These are phyloP conservation scores for Rhodotorula kratochvilovae DNA, from an alignment of 768 basidiomycete species.

Conservation along the genomic window DNA sequence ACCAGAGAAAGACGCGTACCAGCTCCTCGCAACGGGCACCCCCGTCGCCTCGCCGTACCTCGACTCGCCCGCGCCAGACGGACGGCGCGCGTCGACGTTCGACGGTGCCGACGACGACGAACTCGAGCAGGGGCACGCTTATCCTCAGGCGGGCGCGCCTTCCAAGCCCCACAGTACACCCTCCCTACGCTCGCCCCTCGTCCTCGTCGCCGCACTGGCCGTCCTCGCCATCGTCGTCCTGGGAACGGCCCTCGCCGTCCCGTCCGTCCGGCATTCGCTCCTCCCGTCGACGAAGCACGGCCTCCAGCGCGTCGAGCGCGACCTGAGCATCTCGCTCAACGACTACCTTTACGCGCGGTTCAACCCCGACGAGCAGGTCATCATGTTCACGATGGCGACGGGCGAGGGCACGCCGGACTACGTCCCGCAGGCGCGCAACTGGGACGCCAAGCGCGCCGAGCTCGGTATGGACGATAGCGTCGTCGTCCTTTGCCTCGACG, in stretches of 20 bases:
- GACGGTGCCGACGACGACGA: background rate
- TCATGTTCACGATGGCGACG: conserved; percentile 1
- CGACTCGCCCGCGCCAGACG: too few species aligned
- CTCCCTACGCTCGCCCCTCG: too few species aligned
- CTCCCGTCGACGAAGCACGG: too few species aligned
- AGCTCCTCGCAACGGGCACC: background rate
- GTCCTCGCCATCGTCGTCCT: background rate
- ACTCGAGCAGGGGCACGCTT: background rate
- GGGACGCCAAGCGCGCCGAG: conserved; percentile 6
- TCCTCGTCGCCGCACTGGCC: background rate
- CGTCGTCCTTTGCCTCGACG: conserved; percentile 8
- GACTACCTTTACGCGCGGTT: conserved; percentile 1
- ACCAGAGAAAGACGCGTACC: background rate
- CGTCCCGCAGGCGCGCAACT: conserved; percentile 11
- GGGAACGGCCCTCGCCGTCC: background rate
- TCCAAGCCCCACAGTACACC: background rate
- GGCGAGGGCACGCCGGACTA: background rate
- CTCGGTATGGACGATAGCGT: conserved; percentile 6
- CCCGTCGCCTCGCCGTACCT: background rate
- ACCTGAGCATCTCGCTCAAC: background rate
- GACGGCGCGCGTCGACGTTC: background rate
- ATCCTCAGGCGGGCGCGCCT: too few species aligned
- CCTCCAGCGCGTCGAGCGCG: conserved; percentile 1
- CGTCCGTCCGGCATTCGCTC: background rate
- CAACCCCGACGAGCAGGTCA: background rate